Conservation (phyloP, 768 basidiomycete genomes). For the Podaxis pistillaris region DNA sequence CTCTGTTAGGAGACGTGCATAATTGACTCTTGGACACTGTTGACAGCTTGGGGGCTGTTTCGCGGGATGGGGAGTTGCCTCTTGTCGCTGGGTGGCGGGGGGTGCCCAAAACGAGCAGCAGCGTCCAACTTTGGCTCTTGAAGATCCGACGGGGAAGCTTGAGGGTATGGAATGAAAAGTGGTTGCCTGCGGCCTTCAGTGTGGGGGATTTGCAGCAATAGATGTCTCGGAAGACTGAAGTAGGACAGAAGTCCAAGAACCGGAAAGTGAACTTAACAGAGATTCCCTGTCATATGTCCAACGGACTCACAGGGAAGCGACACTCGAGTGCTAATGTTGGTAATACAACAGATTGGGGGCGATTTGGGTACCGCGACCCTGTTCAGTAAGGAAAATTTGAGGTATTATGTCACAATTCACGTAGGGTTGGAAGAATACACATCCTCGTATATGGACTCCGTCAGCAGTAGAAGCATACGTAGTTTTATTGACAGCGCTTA, state of each 20-base stretch:
- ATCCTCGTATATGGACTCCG: background rate
- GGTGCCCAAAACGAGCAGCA: background rate
- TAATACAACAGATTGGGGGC: background rate
- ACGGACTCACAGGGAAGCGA: background rate
- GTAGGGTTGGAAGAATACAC: background rate
- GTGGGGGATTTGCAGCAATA: background rate
- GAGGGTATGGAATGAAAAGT: background rate
- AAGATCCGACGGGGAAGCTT: background rate
- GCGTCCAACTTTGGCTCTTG: background rate
- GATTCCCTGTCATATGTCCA: conserved; percentile 1
- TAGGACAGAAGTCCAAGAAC: background rate
- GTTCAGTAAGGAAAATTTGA: conserved; percentile 9
- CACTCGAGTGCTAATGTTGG: background rate
- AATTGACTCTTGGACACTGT: background rate
- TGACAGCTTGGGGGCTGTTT: background rate
- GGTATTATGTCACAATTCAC: conserved; percentile 8
- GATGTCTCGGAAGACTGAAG: background rate
- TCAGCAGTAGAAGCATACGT: background rate
- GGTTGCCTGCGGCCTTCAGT: background rate
- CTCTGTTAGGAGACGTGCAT: background rate
- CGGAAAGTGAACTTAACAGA: background rate
- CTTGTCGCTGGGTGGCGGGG: conserved; percentile 9
- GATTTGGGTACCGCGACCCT: conserved; percentile 5
- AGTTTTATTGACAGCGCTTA: conserved; percentile 11
- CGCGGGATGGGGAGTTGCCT: background rate